Percentiles rank a stretch among this genome's conserved stretches.
Evolutionary conservation across 169 alveolate species (phyloP).

Genomic region (Eimeria brunetti): DNA sequence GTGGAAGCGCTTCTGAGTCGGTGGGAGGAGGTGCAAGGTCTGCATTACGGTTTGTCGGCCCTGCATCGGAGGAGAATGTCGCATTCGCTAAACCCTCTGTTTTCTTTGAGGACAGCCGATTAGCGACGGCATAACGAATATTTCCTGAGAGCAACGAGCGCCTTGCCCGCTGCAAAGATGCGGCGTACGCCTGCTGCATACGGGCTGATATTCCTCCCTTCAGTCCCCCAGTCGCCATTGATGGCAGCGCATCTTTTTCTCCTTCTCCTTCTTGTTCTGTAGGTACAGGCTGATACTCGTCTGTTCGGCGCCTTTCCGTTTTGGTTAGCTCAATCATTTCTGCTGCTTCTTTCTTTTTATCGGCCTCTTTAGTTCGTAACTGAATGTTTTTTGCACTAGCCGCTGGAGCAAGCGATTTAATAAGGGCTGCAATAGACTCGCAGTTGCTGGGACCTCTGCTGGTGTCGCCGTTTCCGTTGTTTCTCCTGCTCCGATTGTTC

Average conservation of each 20-base stretch:
- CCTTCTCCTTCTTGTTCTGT: background rate
- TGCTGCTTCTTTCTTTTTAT: background rate
- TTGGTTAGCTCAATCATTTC: background rate
- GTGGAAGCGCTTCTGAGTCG: background rate
- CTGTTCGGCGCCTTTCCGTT: background rate
- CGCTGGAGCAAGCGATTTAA: background rate
- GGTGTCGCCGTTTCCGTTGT: background rate
- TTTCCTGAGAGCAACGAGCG: conserved; percentile 24
- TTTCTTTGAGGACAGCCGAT: background rate
- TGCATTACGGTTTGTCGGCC: conserved; percentile 14
- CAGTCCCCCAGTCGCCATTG: conserved; percentile 28
- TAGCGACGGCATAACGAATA: background rate
- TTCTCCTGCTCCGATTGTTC: conserved; percentile 2
- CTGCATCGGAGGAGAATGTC: background rate
- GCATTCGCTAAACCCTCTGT: background rate
- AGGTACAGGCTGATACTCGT: background rate
- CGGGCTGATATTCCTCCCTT: conserved; percentile 29
- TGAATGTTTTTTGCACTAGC: background rate
- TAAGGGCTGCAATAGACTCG: conserved; percentile 40
- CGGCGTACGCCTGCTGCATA: conserved; percentile 39
- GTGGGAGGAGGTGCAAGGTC: background rate
- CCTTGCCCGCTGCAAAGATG: conserved; percentile 37
- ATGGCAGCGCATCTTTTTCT: background rate
- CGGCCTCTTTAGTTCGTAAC: background rate
- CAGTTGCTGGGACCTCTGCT: conserved; percentile 39